A percentile compares a stretch with the other conserved stretches of the same genome.
These are phyloP conservation scores for Blumeria graminis DNA, from an alignment of 2,329 filamentous ascomycete species.

Conservation along the genomic window DNA sequence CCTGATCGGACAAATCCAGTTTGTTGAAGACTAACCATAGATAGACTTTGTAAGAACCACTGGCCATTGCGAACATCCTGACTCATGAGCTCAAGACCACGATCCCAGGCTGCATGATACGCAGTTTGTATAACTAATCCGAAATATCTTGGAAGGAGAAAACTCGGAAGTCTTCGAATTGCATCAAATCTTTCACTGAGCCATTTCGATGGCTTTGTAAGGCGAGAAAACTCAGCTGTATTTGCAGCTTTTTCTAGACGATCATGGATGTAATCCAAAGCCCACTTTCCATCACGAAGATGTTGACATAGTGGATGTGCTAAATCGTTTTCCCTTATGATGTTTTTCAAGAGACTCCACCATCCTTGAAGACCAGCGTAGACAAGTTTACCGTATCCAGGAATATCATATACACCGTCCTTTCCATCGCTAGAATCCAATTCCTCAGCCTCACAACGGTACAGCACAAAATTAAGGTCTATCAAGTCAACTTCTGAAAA, in stretches of 20 bases:
- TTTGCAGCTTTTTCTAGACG: conserved; percentile 51
- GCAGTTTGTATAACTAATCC: conserved; percentile 69
- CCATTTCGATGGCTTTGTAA: conserved; percentile 51
- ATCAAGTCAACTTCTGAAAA: conserved; percentile 52
- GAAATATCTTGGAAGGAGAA: conserved; percentile 82
- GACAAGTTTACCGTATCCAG: conserved; percentile 59
- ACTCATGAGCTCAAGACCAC: conserved; percentile 56
- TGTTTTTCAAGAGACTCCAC: conserved; percentile 75
- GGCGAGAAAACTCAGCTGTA: conserved; percentile 32
- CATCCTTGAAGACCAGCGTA: conserved; percentile 97
- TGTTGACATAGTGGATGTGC: conserved; percentile 88
- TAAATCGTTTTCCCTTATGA: conserved; percentile 73
- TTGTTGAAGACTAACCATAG: conserved; percentile 79
- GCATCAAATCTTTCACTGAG: conserved; percentile 65
- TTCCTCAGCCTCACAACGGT: conserved; percentile 78
- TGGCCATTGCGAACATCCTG: conserved; percentile 58
- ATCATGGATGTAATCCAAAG: conserved; percentile 63
- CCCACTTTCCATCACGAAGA: conserved; percentile 76
- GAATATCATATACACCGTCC: conserved; percentile 77
- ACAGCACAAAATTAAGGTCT: conserved; percentile 79
- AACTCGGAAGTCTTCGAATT: conserved; percentile 64
- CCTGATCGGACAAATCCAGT: conserved; percentile 75
- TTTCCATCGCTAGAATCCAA: conserved; percentile 51
- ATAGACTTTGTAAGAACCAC: conserved; percentile 67
- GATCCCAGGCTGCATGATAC: conserved; percentile 62